These are phyloP conservation scores for Picea engelmannii DNA, from an alignment of 83 land plant genomes.

Conservation along the genomic window DNA sequence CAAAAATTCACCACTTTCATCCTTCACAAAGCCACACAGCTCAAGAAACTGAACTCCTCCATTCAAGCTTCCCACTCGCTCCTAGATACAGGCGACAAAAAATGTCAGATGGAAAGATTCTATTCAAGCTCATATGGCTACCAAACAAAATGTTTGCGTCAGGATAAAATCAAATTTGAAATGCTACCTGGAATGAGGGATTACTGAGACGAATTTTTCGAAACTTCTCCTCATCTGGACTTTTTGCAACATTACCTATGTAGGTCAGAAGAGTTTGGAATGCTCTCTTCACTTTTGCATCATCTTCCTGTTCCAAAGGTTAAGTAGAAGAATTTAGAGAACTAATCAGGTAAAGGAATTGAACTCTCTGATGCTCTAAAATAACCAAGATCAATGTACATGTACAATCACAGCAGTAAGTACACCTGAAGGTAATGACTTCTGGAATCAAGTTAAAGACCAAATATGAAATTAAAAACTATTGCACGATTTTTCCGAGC, in stretches of 20 bases:
- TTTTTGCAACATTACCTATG: constrained; percentile 73
- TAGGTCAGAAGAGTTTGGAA: constrained; percentile 80
- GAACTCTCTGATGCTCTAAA: too few relatives aligned
- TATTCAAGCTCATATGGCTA: background rate
- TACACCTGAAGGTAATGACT: background rate
- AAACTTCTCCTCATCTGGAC: constrained; percentile 87
- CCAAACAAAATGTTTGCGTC: background rate
- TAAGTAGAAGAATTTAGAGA: background rate
- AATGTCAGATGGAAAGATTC: background rate
- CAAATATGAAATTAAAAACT: background rate
- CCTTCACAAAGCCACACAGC: constrained; percentile 79
- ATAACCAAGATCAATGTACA: background rate
- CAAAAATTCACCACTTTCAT: constrained; percentile 58
- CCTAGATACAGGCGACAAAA: constrained; percentile 39
- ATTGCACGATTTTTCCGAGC: background rate
- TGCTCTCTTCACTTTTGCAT: constrained; percentile 81
- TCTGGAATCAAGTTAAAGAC: background rate
- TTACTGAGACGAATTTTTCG: constrained; percentile 83
- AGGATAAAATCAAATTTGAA: background rate
- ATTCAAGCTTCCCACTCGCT: constrained; percentile 71
- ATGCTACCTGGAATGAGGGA: constrained; percentile 71
- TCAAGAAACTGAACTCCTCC: constrained; percentile 86
- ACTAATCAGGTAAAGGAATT: too few relatives aligned
- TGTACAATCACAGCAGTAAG: background rate
- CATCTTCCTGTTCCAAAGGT: constrained; percentile 59